Base-by-base conservation (phyloP, 805 yeast species). In the Ogataea naganishii region DNA sequence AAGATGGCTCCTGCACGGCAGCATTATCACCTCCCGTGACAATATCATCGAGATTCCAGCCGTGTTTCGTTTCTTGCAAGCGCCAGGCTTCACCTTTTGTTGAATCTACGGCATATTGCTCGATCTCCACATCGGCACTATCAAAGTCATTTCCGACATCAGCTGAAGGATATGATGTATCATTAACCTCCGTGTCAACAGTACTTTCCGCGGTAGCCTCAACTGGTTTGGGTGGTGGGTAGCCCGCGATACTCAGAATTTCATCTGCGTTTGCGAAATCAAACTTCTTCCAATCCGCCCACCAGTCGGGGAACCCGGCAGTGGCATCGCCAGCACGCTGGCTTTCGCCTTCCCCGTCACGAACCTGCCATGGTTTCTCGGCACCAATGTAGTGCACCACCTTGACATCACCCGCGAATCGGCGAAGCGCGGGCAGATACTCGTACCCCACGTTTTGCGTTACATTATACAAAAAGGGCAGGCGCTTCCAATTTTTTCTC, bases 391-490 rank as follows among this genome's bases (percentile, higher is more conserved):
- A 81, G 49, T 81, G 92, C 7, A 78, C 56, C 24, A 75, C 51
- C 27, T 71, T 74, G 24, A 72, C 62, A 41, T 57, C 33, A 10
- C 43, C 33, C 18, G 43, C 34, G 28, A 47, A 55, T 30, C 48
- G 44, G 3, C 34, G 32, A 23, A 56, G 27, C 5, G 60, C 58
- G 56, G 43, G 61, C 30, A 51, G 40, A 35, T 56, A 56, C 34
- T 57, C 60, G 33, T 57, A 57, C 27, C 47, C 49, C 3, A 51
- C 42, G 26, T 41, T 44, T 15, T 22, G 20, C 31, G 96, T 89
- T 19, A 89, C 94, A 47, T 89, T 89, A 62, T 75, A 89, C 26
- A 72, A 43, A 44, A 88, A 89, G 2, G 96, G 88, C 27, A 92
- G 56, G 27, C 72, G 66, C 19, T 63, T 53, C 96, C 96, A 88